Evolutionary conservation across 345 rosid species (phyloP).

Genomic region (Angophora floribunda): DNA sequence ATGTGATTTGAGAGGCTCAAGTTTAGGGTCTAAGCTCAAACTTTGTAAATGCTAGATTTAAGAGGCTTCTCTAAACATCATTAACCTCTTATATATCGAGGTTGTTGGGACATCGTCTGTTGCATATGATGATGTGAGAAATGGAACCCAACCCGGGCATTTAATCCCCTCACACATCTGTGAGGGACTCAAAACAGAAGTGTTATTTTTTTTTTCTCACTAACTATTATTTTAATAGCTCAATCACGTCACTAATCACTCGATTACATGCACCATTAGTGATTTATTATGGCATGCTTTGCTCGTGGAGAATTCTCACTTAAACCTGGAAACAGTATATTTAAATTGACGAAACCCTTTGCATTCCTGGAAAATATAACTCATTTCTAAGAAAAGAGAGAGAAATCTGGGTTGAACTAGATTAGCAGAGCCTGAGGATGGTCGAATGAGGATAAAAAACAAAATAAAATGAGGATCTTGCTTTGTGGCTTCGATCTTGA

Average conservation of each 20-base stretch:
- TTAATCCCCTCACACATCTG: neutral
- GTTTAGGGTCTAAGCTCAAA: neutral
- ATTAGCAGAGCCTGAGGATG: too few species aligned
- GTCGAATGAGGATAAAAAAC: too few species aligned
- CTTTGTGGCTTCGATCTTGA: neutral
- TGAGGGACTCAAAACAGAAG: too few species aligned
- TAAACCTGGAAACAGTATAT: neutral
- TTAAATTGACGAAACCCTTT: neutral
- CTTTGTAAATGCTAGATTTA: neutral
- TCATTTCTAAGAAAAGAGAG: neutral
- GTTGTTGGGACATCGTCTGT: neutral
- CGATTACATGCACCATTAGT: neutral
- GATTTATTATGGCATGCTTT: neutral
- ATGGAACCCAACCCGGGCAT: neutral
- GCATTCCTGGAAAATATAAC: neutral
- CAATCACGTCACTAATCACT: neutral
- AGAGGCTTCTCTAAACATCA: too few species aligned
- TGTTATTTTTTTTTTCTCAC: too few species aligned
- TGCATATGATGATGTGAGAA: neutral
- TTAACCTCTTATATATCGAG: too few species aligned
- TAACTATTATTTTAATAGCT: neutral
- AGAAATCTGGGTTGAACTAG: neutral
- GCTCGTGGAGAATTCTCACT: neutral
- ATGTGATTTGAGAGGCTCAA: neutral
- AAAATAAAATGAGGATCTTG: neutral